phyloP scores from a whole-genome alignment of 2,329 filamentous ascomycete genomes.

The Coniochaeta prunicola region DNA sequence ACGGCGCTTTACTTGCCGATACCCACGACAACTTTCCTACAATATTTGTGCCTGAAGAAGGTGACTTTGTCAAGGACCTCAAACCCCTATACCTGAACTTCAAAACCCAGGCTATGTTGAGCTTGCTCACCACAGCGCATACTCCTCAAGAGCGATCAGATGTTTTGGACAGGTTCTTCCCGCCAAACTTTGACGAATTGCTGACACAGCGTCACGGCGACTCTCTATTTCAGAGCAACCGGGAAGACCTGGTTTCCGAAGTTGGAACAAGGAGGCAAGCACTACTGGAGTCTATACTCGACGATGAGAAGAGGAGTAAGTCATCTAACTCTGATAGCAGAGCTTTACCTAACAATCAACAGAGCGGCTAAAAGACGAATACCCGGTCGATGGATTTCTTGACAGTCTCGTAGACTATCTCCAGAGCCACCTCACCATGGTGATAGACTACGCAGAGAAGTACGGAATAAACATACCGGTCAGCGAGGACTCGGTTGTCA shows the following conservation, averaged over 20 bases:
- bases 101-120: constrained; percentile 45
- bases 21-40: constrained; percentile 38
- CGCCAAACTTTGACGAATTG: constrained; percentile 45
- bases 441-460: constrained; percentile 28
- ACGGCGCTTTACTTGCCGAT: constrained; percentile 30
- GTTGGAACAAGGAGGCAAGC: constrained; percentile 35
- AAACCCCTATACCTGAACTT: constrained; percentile 37
- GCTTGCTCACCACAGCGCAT: constrained; percentile 40
- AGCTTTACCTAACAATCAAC: constrained; percentile 8
- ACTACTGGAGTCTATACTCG: constrained; percentile 43
- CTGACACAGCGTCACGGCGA: constrained; percentile 30
- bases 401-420: constrained; percentile 22
- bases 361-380: constrained; percentile 28
- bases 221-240: constrained; percentile 27
- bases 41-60: constrained; percentile 30
- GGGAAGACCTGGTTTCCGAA: constrained; percentile 26
- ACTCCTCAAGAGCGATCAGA: constrained; percentile 33
- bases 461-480: constrained; percentile 28
- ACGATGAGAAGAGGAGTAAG: constrained; percentile 33
- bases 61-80: constrained; percentile 31
- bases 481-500: constrained; percentile 18
- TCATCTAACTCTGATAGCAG: not conserved
- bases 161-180: constrained; percentile 49
- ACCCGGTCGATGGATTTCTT: constrained; percentile 29
- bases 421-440: constrained; percentile 19